Conservation (phyloP, 345 rosid genomes). For the Eucalyptus caleyi region DNA sequence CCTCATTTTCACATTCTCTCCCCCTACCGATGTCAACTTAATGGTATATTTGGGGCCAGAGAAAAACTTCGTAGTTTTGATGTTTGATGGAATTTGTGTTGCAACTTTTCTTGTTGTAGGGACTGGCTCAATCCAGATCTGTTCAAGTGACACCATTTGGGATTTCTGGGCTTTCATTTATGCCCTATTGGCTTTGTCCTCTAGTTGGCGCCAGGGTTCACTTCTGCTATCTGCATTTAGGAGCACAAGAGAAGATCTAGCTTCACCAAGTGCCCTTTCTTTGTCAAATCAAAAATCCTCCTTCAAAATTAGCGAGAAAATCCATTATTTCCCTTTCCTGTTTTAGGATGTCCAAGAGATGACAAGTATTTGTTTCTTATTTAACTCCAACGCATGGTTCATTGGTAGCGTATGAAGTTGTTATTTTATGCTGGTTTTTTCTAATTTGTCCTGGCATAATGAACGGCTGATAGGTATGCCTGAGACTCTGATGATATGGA, state of each 20-base stretch:
- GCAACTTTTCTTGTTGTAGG: conserved; percentile 32
- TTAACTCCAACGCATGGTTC: not conserved
- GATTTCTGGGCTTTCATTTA: not conserved
- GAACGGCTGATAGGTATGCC: not conserved
- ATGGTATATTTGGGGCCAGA: not conserved
- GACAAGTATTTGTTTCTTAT: not conserved
- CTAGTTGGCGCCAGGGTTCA: not conserved
- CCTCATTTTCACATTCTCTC: not conserved
- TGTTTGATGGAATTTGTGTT: not conserved
- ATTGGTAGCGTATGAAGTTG: not conserved
- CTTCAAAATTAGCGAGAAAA: not conserved
- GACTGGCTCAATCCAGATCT: conserved; percentile 91
- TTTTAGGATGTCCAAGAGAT: not conserved
- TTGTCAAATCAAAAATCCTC: not conserved
- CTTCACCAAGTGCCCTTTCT: not conserved
- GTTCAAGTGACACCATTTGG: conserved; percentile 25
- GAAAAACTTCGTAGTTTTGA: not conserved
- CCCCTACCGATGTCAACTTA: not conserved
- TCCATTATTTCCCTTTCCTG: not conserved
- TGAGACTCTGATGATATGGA: not conserved
- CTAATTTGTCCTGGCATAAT: not conserved
- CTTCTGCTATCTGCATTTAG: not conserved
- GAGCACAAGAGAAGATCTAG: not conserved
- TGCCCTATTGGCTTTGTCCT: not conserved
- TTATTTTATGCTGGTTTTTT: not conserved